Evolutionary conservation across 345 rosid species (phyloP).

Genomic region (Bruguiera gymnorhiza): DNA sequence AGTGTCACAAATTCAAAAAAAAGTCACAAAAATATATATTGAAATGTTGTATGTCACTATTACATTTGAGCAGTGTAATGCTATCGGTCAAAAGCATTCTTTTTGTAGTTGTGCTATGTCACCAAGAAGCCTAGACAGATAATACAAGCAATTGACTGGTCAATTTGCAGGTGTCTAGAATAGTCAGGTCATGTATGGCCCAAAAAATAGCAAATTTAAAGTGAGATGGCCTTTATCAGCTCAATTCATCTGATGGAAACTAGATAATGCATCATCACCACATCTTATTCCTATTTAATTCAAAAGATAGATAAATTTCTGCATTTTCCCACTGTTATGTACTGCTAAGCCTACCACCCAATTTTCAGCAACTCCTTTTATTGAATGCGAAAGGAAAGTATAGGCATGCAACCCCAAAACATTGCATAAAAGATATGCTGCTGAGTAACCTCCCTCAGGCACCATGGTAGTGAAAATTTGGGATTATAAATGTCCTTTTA

Average conservation of each 20-base stretch:
- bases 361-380: too few relatives aligned
- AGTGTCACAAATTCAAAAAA: too few relatives aligned
- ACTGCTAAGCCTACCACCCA: too few relatives aligned
- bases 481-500: too few relatives aligned
- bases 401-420: not conserved
- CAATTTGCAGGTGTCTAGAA: not conserved
- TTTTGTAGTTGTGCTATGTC: not conserved
- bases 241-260: not conserved
- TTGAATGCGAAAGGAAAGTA: too few relatives aligned
- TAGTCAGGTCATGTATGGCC: not conserved
- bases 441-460: too few relatives aligned
- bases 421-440: not conserved
- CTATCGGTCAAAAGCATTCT: not conserved
- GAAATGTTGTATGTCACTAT: too few relatives aligned
- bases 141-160: not conserved
- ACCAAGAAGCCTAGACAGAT: not conserved
- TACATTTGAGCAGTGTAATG: not conserved
- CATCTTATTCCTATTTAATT: not conserved
- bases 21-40: too few relatives aligned
- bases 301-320: not conserved
- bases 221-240: conserved; percentile 4
- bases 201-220: not conserved
- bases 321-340: not conserved
- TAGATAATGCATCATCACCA: not conserved
- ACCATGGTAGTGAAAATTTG: too few relatives aligned